A percentile compares a stretch with the other conserved stretches of the same genome.
phyloP scores from a whole-genome alignment of 2,329 filamentous ascomycete genomes.

The Phyllosticta paracitricarpa region DNA sequence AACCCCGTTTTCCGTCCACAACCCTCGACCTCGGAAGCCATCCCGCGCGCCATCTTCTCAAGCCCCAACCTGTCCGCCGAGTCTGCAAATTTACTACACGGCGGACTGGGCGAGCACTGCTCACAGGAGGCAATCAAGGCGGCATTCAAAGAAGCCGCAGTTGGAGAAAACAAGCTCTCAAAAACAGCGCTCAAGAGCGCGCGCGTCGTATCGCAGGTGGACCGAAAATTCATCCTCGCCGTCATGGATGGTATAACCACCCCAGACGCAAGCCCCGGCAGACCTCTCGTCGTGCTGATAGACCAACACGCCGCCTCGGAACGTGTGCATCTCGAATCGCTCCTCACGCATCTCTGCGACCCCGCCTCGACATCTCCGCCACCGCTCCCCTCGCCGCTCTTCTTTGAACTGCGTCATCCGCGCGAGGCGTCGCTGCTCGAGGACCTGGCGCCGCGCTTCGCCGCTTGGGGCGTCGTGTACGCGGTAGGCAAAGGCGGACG shows the following conservation, averaged over 20 bases:
- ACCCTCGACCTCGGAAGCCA: slow-evolving; percentile 28
- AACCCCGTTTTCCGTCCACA: slow-evolving; percentile 62
- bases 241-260: slow-evolving; percentile 36
- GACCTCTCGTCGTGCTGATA: slow-evolving; percentile 55
- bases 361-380: slow-evolving; percentile 9
- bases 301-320: slow-evolving; percentile 97
- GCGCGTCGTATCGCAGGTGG: slow-evolving; percentile 69
- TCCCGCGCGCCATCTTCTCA: slow-evolving; percentile 73
- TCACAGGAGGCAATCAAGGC: slow-evolving; percentile 13
- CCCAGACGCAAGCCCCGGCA: slow-evolving; percentile 2
- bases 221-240: slow-evolving; percentile 77
- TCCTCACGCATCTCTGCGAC: slow-evolving; percentile 51
- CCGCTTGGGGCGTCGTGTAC: slow-evolving; percentile 65
- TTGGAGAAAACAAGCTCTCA: slow-evolving; percentile 39
- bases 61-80: slow-evolving; percentile 31
- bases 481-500: slow-evolving; percentile 27
- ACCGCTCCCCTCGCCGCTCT: slow-evolving; percentile 27
- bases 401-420: slow-evolving; percentile 50
- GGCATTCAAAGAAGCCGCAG: slow-evolving; percentile 20
- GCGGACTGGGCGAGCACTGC: background rate
- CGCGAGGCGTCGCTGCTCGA: slow-evolving; percentile 53
- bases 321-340: slow-evolving; percentile 63
- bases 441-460: slow-evolving; percentile 48
- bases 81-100: background rate
- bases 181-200: slow-evolving; percentile 51